Conservation (phyloP, 1,284 basidiomycete species). For the Meripilus lineatus region DNA sequence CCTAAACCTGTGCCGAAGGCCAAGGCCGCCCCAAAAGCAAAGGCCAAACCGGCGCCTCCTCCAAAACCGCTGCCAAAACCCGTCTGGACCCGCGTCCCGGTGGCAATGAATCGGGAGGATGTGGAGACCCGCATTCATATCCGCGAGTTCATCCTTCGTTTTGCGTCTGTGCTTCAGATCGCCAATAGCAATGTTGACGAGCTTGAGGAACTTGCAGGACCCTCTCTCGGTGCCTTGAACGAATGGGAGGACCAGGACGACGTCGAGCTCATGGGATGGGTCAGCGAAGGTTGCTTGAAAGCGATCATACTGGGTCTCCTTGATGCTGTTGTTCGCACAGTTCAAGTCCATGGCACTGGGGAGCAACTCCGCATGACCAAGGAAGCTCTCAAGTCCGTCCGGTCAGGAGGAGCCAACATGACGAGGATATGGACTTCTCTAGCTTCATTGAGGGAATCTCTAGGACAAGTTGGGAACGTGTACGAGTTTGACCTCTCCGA, state of each 20-base stretch:
- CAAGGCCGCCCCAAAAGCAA: conserved; percentile 28
- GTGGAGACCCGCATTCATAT: conserved; percentile 61
- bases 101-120: conserved; percentile 38
- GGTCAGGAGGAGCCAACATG: conserved; percentile 46
- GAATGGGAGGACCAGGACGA: conserved; percentile 32
- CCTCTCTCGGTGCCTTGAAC: conserved; percentile 18
- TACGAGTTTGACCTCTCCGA: conserved; percentile 41
- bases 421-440: conserved; percentile 59
- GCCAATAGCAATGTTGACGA: conserved; percentile 55
- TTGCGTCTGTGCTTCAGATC: conserved; percentile 49
- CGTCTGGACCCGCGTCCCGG: conserved; percentile 46
- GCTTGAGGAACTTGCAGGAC: conserved; percentile 52
- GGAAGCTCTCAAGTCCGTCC: conserved; percentile 45
- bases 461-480: conserved; percentile 15
- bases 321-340: conserved; percentile 42
- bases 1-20: conserved; percentile 8
- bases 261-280: conserved; percentile 45
- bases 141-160: conserved; percentile 68
- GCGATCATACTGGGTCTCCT: conserved; percentile 56
- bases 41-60: conserved; percentile 19
- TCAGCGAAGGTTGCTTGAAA: conserved; percentile 58
- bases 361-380: conserved; percentile 37
- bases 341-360: conserved; percentile 31
- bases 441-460: conserved; percentile 38
- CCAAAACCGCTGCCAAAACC: conserved; percentile 26